Base-by-base conservation (phyloP, 108 stramenopile genomes). In the Cyclotella atomus region DNA sequence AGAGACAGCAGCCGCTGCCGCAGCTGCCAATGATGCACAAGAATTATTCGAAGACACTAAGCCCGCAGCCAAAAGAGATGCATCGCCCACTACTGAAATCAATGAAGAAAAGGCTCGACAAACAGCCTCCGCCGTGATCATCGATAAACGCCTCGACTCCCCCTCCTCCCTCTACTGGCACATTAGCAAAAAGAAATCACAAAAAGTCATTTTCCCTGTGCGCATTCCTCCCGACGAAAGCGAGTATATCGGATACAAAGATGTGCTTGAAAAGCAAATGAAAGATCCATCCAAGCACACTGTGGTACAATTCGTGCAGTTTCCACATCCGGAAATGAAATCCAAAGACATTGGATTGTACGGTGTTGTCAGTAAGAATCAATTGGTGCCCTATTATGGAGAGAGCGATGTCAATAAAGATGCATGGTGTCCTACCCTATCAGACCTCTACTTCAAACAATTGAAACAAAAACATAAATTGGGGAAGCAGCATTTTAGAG, bases 181-280 rank as follows among this genome's bases (percentile, higher is more conserved):
- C 23, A 10, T 53, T 10, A 14, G 7, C 9, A 19, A 59, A 33
- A 59, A 59, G 29, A 59, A 59, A 16, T 25, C 16, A 27, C 3
- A 32, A 27, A 59, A 33, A 59, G 2, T 4, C 2, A n/a, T 33
- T 35, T 30, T 16, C 29, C 57, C 57, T 25, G 33, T 59, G 2
- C 57, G 57, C 1, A 32, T 35, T 25, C 57, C 57, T 32, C 57
- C 33, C 57, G 32, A 59, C 32, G 57, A 32, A 19, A 59, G 2
- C 15, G 57, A 59, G 19, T 59, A 59, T 32, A 59, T 59, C 29
- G 57, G 57, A 1, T 59, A 59, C 57, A 59, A 35, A 32, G 3
- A 15, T 25, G 17, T 33, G 3, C 57, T 59, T 16, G n/a, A n/a
- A n/a, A n/a, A n/a, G 38, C 33, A 2, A 6, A 19, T 59, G 16